Percentiles rank a stretch among this genome's conserved stretches.
Evolutionary conservation across 2,329 filamentous ascomycete genomes (phyloP).

Genomic region (Tetracladium maxilliforme): DNA sequence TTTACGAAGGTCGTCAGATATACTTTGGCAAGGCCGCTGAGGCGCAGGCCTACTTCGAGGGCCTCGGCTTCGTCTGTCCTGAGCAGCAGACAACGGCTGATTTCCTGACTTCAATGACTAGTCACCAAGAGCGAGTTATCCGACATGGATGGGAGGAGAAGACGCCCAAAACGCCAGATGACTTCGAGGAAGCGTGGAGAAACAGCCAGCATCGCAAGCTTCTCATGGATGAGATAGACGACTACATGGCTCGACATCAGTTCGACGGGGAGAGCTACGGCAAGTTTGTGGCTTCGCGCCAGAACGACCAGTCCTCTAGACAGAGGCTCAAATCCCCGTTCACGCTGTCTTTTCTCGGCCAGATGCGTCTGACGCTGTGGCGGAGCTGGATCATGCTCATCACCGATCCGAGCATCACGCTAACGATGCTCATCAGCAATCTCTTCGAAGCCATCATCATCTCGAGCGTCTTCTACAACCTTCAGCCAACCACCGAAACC

Average conservation of each 20-base stretch:
- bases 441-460: conserved; percentile 5
- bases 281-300: conserved; percentile 17
- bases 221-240: conserved; percentile 28
- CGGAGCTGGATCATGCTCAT: conserved; percentile 62
- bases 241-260: conserved; percentile 26
- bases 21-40: conserved; percentile 50
- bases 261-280: conserved; percentile 9
- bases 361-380: conserved; percentile 65
- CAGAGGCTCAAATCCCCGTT: conserved; percentile 63
- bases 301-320: conserved; percentile 31
- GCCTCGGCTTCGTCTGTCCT: conserved; percentile 55
- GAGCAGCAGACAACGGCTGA: conserved; percentile 40
- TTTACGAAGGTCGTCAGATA: conserved; percentile 54
- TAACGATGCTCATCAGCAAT: conserved; percentile 4
- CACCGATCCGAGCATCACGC: conserved; percentile 33
- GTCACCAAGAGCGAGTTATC: conserved; percentile 37
- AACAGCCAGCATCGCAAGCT: conserved; percentile 25
- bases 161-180: conserved; percentile 33
- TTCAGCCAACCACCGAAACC: conserved; percentile 3
- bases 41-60: conserved; percentile 53
- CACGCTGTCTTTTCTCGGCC: conserved; percentile 56
- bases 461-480: conserved; percentile 4
- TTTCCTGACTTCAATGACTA: conserved; percentile 63
- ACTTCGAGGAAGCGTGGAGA: conserved; percentile 35
- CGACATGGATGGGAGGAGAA: conserved; percentile 38